Base-by-base conservation (phyloP, 805 yeast genomes). In the Nakazawaea laoshanensis region DNA sequence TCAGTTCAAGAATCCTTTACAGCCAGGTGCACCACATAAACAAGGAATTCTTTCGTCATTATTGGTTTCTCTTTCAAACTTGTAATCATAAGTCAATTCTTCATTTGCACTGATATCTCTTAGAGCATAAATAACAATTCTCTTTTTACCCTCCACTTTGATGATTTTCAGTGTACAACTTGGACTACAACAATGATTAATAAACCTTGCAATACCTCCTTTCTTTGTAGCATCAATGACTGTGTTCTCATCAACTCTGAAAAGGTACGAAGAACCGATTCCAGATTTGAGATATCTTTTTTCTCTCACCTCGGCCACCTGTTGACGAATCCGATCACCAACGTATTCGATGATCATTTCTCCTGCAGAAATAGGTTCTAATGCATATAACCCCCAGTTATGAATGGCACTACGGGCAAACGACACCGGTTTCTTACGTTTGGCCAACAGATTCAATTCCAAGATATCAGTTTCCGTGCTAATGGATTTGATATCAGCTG, bases 341-440 rank as follows among this genome's bases (percentile, higher is more conserved):
- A 92, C 96, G 47, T 92, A 92, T 55, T 92, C 99, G 38, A 92
- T 89, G 48, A 92, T 87, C 96, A 92, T 89, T 55, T 92, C 98
- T 44, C 77, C 82, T 1, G 92, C 94, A n/a, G 86, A 83, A 49
- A 92, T 92, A 2, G 94, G 94, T 48, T 92, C 97, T 47, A 84
- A 61, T 0, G 99, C 98, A 57, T 87, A 92, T 24, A 92, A 60
- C 0, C 99, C 99, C 98, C 98, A 92, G 49, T 89, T 86, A 54
- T 92, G 98, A 48, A 92, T 92, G 0, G 96, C 94, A 2, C 96
- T 87, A 34, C 97, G 67, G 0, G 96, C 96, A 64, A 88, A 88
- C n/a, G 92, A 80, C 7, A 89, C 96, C 0, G 95, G 95, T 49
- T 89, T 89, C 54, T 81, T 84, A 42, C 96, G 70, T 50, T 85